phyloP scores from a whole-genome alignment of 768 basidiomycete species.

The Leccinum variicolor region DNA sequence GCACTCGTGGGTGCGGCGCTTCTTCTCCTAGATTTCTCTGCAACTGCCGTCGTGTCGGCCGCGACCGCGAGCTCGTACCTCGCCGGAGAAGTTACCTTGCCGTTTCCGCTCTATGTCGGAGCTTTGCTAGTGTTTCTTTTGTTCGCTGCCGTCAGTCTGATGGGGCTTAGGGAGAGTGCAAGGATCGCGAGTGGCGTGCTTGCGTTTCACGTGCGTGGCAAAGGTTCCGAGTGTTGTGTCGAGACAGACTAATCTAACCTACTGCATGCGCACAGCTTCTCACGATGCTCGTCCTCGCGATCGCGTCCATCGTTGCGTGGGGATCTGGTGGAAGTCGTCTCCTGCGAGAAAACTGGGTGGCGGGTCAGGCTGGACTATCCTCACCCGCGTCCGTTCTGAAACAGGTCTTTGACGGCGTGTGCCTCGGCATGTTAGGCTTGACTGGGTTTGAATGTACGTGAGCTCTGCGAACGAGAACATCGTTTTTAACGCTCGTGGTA shows the following conservation, averaged over 20 bases:
- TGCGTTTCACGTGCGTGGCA: conserved; percentile 50
- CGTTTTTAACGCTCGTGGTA: conserved; percentile 10
- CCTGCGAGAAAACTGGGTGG: conserved; percentile 54
- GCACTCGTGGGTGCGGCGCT: conserved; percentile 65
- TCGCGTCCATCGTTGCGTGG: conserved; percentile 53
- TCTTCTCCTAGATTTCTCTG: conserved; percentile 67
- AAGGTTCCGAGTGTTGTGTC: not conserved
- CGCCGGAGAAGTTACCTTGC: conserved; percentile 55
- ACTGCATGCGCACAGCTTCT: conserved; percentile 36
- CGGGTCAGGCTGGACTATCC: conserved; percentile 28
- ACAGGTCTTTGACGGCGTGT: conserved; percentile 64
- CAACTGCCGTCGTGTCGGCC: conserved; percentile 69
- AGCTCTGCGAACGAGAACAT: not conserved
- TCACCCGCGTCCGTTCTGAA: conserved; percentile 33
- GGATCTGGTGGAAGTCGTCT: conserved; percentile 43
- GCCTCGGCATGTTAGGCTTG: conserved; percentile 67
- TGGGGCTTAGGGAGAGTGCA: conserved; percentile 61
- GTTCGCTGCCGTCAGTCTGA: conserved; percentile 53
- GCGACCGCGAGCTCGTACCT: conserved; percentile 70
- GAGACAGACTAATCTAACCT: not conserved
- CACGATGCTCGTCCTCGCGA: conserved; percentile 54
- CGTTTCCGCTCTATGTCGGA: conserved; percentile 52
- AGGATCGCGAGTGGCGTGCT: conserved; percentile 56
- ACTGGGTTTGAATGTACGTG: conserved; percentile 65
- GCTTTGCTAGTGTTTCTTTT: conserved; percentile 51